Evolutionary conservation across 2,329 filamentous ascomycete genomes (phyloP).

Genomic region (Cercospora sesami): DNA sequence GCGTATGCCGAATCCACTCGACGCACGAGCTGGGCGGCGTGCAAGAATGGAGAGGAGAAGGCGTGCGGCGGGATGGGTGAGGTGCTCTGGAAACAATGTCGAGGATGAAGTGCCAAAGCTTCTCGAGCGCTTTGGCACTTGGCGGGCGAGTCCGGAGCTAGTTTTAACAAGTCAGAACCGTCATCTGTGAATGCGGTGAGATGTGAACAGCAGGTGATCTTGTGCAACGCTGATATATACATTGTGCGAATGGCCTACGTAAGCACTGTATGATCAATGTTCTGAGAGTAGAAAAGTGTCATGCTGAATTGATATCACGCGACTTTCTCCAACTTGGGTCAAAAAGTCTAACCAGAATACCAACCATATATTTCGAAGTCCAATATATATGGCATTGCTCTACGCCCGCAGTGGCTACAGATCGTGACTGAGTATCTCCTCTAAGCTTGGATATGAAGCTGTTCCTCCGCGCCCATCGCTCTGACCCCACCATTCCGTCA

Average conservation of each 20-base stretch:
- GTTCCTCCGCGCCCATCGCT: slow-evolving; percentile 3
- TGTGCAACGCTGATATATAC: background rate
- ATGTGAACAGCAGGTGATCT: slow-evolving; percentile 1
- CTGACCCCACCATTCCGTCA: slow-evolving; percentile 30
- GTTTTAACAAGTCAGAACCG: background rate
- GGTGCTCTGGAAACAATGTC: background rate
- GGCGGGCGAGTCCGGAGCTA: slow-evolving; percentile 1
- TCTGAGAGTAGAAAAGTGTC: background rate
- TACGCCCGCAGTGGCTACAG: slow-evolving; percentile 9
- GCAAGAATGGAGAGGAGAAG: background rate
- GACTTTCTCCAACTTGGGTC: background rate
- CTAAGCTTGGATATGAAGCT: slow-evolving; percentile 11
- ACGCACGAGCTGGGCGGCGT: background rate
- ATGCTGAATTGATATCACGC: background rate
- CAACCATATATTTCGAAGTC: background rate
- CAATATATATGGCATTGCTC: background rate
- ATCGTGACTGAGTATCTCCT: slow-evolving; percentile 19
- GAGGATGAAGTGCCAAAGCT: background rate
- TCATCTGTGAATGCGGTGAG: background rate
- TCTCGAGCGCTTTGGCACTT: background rate
- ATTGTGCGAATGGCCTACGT: background rate
- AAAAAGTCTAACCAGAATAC: background rate
- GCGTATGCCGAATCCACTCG: background rate
- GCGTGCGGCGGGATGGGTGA: slow-evolving; percentile 1
- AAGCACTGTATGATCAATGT: background rate